Conservation (phyloP, 805 yeast genomes). For the Candida incommunis region DNA sequence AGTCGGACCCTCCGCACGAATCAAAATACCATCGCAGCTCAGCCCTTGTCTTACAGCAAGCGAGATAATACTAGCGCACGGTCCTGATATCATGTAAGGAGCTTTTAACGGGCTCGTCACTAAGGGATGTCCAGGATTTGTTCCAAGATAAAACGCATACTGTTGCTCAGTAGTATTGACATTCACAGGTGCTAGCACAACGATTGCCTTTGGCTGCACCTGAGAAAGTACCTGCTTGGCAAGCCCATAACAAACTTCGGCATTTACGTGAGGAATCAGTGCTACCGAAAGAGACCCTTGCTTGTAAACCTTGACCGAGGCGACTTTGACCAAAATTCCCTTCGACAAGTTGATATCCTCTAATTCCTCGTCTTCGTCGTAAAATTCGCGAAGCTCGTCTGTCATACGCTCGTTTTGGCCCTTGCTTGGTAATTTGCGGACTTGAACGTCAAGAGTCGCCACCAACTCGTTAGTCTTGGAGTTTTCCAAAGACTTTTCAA, state of each 20-base stretch:
- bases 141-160: background rate
- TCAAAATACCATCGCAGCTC: background rate
- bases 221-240: background rate
- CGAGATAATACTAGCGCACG: background rate
- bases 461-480: background rate
- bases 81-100: background rate
- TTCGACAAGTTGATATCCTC: too few relatives aligned
- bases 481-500: background rate
- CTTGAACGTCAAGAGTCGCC: background rate
- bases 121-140: background rate
- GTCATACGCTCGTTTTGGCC: too few relatives aligned
- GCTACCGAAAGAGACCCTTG: background rate
- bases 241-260: background rate
- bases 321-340: too few relatives aligned
- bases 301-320: background rate
- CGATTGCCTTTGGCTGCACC: background rate
- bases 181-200: background rate
- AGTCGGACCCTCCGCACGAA: background rate
- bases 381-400: background rate
- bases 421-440: background rate
- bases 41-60: background rate
- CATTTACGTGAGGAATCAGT: background rate
- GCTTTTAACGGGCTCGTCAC: background rate
- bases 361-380: background rate
- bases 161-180: background rate